These are phyloP conservation scores for Citrus sinensis DNA, from an alignment of 345 rosid genomes.

Conservation along the genomic window DNA sequence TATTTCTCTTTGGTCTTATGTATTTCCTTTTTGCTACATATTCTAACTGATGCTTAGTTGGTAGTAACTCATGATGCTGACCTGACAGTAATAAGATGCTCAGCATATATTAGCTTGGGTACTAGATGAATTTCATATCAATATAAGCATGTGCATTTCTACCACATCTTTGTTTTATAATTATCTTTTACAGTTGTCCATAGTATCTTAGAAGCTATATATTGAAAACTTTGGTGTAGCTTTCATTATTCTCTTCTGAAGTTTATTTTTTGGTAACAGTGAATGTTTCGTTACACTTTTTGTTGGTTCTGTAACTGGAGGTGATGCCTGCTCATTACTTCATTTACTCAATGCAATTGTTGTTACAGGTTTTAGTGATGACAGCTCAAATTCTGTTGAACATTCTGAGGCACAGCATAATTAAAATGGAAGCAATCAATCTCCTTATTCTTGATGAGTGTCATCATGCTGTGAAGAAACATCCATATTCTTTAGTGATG, in stretches of 20 bases:
- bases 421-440: constrained; percentile 84
- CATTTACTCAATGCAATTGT: constrained; percentile 2
- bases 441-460: constrained; percentile 96
- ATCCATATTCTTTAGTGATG: constrained; percentile 97
- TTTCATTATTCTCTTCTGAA: not conserved
- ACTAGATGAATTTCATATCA: not conserved
- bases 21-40: not conserved
- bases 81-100: not conserved
- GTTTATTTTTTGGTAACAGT: not conserved
- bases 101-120: not conserved
- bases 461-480: constrained; percentile 99
- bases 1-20: not conserved
- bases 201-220: not conserved
- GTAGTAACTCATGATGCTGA: not conserved
- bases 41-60: not conserved
- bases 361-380: constrained; percentile 83
- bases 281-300: not conserved
- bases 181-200: not conserved
- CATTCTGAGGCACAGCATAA: constrained; percentile 93
- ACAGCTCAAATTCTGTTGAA: constrained; percentile 95
- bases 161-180: not conserved
- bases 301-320: not conserved
- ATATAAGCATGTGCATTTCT: not conserved
- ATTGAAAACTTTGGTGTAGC: not conserved
- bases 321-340: constrained; percentile 10